A percentile compares a stretch with the other conserved stretches of the same genome.
Conservation (phyloP, 176 grass and related monocot genomes). For the Poa pratensis region DNA sequence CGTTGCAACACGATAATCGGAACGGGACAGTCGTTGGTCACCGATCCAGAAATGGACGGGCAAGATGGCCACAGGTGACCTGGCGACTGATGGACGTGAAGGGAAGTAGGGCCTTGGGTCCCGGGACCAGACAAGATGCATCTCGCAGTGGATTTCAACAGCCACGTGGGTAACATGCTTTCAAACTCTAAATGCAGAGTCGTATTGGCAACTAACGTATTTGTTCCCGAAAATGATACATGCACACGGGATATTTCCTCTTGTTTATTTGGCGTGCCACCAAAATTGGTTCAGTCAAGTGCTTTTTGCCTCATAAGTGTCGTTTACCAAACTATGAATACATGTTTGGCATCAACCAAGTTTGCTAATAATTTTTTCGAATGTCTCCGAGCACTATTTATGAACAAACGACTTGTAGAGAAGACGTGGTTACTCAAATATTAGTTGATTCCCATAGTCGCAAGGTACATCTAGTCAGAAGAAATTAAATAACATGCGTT, state of each 20-base stretch:
- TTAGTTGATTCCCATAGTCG: neutral
- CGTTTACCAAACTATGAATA: neutral
- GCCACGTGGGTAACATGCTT: neutral
- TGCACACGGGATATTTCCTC: neutral
- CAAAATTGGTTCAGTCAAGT: neutral
- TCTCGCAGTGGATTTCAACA: neutral
- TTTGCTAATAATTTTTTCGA: neutral
- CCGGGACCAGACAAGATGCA: neutral
- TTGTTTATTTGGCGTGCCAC: neutral
- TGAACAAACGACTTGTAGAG: neutral
- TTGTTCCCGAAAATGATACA: neutral
- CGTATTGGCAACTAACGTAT: too few relatives aligned
- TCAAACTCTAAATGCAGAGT: neutral
- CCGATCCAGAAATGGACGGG: neutral
- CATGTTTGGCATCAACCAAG: neutral
- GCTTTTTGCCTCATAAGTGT: neutral
- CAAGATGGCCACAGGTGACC: neutral
- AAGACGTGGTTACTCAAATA: neutral
- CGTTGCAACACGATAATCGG: neutral
- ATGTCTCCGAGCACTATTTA: neutral
- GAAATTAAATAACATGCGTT: too few relatives aligned
- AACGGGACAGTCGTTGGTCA: neutral
- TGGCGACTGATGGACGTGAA: neutral
- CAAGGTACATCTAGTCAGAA: too few relatives aligned
- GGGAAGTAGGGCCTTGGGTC: neutral